These are phyloP conservation scores for Saccharomycopsis lassenensis DNA, from an alignment of 805 yeast species.

Conservation along the genomic window DNA sequence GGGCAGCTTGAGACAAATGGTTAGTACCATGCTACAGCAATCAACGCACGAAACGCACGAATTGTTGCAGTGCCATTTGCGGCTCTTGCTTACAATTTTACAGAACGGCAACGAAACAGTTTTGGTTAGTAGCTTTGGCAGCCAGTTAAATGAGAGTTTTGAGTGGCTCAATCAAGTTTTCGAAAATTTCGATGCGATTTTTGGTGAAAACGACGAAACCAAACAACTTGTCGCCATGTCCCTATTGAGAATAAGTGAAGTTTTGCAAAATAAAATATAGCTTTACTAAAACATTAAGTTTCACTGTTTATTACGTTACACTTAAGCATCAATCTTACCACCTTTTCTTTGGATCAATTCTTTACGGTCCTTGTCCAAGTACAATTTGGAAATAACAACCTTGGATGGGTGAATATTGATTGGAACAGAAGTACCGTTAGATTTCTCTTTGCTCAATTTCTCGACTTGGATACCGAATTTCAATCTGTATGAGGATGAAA, in stretches of 20 bases:
- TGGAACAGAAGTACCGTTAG: slow-evolving; percentile 96
- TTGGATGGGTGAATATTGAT: slow-evolving; percentile 97
- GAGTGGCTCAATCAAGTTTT: slow-evolving; percentile 16
- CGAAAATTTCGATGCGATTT: slow-evolving; percentile 11
- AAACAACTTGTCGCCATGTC: slow-evolving; percentile 14
- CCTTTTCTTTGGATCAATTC: slow-evolving; percentile 96
- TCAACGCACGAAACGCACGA: slow-evolving; percentile 7
- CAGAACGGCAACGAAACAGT: slow-evolving; percentile 3
- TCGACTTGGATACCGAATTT: slow-evolving; percentile 94
- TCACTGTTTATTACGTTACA: not conserved
- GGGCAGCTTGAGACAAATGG: slow-evolving; percentile 1
- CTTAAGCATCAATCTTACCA: slow-evolving; percentile 63
- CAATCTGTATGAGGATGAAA: slow-evolving; percentile 97
- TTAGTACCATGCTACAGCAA: slow-evolving; percentile 1
- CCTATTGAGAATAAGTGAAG: slow-evolving; percentile 11
- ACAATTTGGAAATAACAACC: slow-evolving; percentile 96
- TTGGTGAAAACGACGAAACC: slow-evolving; percentile 9
- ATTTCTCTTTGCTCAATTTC: slow-evolving; percentile 95
- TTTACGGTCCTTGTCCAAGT: slow-evolving; percentile 98
- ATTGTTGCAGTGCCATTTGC: slow-evolving; percentile 12
- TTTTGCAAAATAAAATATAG: slow-evolving; percentile 2
- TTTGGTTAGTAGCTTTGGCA: slow-evolving; percentile 4
- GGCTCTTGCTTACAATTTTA: slow-evolving; percentile 10
- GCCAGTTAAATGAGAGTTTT: slow-evolving; percentile 3
- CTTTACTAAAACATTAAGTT: not conserved